Conservation (phyloP, 441 rosid species). For the Daphne laureola region DNA sequence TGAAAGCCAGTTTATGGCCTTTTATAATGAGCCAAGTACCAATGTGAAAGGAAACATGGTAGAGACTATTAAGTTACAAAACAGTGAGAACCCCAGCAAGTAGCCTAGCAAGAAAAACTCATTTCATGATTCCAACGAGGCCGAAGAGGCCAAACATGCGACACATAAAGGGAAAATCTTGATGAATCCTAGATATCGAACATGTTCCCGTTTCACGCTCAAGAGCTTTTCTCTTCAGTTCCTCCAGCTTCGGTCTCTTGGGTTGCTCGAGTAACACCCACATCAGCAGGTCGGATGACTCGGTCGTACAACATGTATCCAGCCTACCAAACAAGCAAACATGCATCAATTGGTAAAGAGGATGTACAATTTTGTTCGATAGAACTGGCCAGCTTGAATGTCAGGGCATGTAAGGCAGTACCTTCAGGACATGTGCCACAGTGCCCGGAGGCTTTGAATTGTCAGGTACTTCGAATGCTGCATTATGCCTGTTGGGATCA, state of each 20-base stretch:
- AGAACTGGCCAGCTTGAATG: no score
- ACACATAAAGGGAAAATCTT: conserved; percentile 6
- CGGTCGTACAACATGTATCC: conserved; percentile 74
- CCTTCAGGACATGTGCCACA: conserved; percentile 89
- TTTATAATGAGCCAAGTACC: not conserved
- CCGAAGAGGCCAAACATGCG: not conserved
- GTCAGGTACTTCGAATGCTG: conserved; percentile 73
- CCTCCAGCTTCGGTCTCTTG: conserved; percentile 29
- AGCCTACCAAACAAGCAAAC: conserved; percentile 31
- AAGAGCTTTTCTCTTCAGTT: conserved; percentile 23
- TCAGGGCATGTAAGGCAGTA: conserved; percentile 10
- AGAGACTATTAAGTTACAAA: not conserved
- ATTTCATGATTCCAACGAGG: not conserved
- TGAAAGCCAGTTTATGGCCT: conserved; percentile 3
- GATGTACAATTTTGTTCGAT: no score
- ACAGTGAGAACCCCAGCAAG: not conserved
- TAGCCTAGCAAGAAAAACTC: conserved; percentile 6
- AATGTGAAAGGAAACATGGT: conserved; percentile 2
- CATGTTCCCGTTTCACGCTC: conserved; percentile 19
- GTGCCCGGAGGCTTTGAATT: conserved; percentile 87
- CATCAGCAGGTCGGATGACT: conserved; percentile 88
- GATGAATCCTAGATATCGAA: not conserved
- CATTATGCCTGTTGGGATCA: conserved; percentile 85
- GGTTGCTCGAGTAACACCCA: conserved; percentile 60
- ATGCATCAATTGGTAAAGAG: not conserved